phyloP scores from a whole-genome alignment of 805 yeast species.

The Nakazawaea laoshanensis region DNA sequence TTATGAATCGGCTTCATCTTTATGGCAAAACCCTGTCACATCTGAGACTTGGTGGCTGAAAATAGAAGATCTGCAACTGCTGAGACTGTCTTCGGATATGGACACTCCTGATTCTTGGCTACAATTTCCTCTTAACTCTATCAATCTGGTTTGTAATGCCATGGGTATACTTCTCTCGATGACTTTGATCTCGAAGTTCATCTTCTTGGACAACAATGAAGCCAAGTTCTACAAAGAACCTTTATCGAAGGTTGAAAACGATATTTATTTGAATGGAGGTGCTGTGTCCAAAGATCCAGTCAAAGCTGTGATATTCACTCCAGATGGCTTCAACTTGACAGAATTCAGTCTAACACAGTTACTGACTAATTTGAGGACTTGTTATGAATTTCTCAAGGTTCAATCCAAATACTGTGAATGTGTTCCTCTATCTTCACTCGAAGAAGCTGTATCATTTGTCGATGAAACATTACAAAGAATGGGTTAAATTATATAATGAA shows the following conservation, averaged over 20 bases:
- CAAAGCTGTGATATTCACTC: background rate
- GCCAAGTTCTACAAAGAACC: slow-evolving; percentile 2
- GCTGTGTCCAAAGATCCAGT: background rate
- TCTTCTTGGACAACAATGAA: slow-evolving; percentile 1
- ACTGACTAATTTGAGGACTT: slow-evolving; percentile 3
- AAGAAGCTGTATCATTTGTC: slow-evolving; percentile 4
- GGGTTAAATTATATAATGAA: slow-evolving; percentile 4
- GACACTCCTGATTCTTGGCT: slow-evolving; percentile 10
- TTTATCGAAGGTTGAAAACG: slow-evolving; percentile 1
- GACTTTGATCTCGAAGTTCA: slow-evolving; percentile 5
- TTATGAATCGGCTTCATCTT: slow-evolving; percentile 12
- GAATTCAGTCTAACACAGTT: slow-evolving; percentile 4
- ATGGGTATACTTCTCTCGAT: slow-evolving; percentile 6
- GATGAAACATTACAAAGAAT: slow-evolving; percentile 5
- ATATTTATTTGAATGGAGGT: background rate
- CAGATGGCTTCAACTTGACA: background rate
- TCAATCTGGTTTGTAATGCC: background rate
- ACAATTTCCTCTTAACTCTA: slow-evolving; percentile 4
- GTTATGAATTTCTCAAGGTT: slow-evolving; percentile 3
- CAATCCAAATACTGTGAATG: slow-evolving; percentile 1
- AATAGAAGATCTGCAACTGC: slow-evolving; percentile 5
- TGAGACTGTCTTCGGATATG: slow-evolving; percentile 1
- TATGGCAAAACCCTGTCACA: background rate
- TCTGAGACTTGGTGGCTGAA: slow-evolving; percentile 4
- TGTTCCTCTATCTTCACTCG: slow-evolving; percentile 2